Evolutionary conservation across 2,329 filamentous ascomycete genomes (phyloP).

Genomic region (Aspergillus sp.): DNA sequence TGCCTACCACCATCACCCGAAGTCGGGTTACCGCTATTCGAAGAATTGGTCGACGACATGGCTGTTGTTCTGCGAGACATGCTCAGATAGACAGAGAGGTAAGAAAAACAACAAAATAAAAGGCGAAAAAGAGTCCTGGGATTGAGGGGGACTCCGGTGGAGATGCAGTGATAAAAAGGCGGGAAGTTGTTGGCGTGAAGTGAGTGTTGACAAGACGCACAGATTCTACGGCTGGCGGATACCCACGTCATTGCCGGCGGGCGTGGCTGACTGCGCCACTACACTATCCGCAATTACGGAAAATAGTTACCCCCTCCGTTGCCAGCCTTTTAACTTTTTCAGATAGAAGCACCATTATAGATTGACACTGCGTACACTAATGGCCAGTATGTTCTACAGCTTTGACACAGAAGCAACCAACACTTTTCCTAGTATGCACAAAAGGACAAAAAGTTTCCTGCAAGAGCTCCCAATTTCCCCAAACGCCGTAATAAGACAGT

Average conservation of each 20-base stretch:
- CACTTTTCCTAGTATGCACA: constrained; percentile 31
- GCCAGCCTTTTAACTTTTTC: neutral
- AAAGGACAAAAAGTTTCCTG: constrained; percentile 30
- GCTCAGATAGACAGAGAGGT: constrained; percentile 12
- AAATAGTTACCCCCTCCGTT: neutral
- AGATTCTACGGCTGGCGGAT: constrained; percentile 18
- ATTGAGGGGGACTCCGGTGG: constrained; percentile 1
- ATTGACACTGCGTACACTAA: constrained; percentile 2
- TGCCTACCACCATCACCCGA: constrained; percentile 29
- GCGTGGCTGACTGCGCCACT: constrained; percentile 23
- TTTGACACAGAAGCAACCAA: constrained; percentile 21
- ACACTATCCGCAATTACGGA: constrained; percentile 17
- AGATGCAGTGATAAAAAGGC: constrained; percentile 6
- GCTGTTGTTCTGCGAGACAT: constrained; percentile 36
- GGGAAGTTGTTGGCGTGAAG: constrained; percentile 15
- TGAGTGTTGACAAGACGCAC: constrained; percentile 28
- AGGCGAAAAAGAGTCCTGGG: constrained; percentile 1
- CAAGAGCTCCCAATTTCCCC: constrained; percentile 35
- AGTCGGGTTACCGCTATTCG: constrained; percentile 22
- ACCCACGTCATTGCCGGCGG: constrained; percentile 29
- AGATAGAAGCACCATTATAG: no score
- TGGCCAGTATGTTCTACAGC: constrained; percentile 27
- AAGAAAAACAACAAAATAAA: neutral
- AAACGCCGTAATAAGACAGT: constrained; percentile 39
- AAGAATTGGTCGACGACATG: constrained; percentile 26